Evolutionary conservation across 345 rosid species (phyloP), one percentile per base, ranked within the genome.

Genomic region (Eutrema yunnanense): DNA sequence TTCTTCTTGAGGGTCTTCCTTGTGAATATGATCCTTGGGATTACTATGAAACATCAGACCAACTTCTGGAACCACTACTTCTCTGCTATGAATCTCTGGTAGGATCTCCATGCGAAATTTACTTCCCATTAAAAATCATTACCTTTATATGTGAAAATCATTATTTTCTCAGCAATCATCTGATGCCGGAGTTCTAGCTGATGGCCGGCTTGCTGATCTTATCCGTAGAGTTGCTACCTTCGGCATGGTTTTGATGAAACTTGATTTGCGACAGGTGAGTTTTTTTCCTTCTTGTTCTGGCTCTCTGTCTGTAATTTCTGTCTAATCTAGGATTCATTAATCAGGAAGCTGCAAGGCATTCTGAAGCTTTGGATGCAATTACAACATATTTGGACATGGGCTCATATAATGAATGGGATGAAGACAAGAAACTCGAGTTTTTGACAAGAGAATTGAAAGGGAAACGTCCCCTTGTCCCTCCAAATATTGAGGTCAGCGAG

Each of bases 171-270:
- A 94, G 99, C 93, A 95, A 79, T 87, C 85, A 57, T 86, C 93
- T 60, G 99, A 90, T 22, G 86, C 96, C 61, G 91, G 92, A 27
- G 81, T 90, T 63, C 81, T 95, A 59, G 96, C 99, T 77, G 97
- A 92, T 81, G 99, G 99, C 52, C 78, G 93, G 50, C 88, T 95
- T 61, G 96, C 92, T 79, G 99, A 95, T 79, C 81, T 95, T 44
- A 95, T 95, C 69, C 85, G 99, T 52, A 88, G 90, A 82, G 97
- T 89, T 80, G 81, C 91, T 70, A 87, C 96, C 5, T 92, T 94
- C 73, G 96, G 99, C 26, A 87, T 92, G 92, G 93, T 87, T 63
- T 81, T 94, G 69, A 85, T 92, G 87, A 94, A 94, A 89, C 95
- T 92, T 37, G 99, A 94, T 74, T 84, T 94, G 84, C 97, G 97